Evolutionary conservation across 306 rosid genomes (phyloP), one percentile per base, ranked within the genome.

Genomic region (Ochetophila trinervis): DNA sequence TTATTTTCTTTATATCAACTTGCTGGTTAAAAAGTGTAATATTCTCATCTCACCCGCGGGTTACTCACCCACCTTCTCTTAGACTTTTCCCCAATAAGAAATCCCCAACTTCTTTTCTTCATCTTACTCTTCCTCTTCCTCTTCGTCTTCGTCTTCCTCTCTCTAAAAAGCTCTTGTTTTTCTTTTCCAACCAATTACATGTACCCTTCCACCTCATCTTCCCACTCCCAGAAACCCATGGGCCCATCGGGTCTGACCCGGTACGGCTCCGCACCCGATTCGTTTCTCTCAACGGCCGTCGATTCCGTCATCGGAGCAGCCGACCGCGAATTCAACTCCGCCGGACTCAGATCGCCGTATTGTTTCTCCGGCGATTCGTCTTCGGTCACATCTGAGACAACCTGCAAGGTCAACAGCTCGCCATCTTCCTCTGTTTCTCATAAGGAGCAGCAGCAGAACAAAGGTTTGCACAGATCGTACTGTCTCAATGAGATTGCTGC

Each of bases 401-500:
- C 75, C 47, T 68, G 75, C 68, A 69, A 75, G 54, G 79, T 69
- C 30, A 73, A 67, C 66, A 63, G 81, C 20, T 77, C 83, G 56
- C 24, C 57, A 42, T 50, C 54, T 7, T 14, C 4, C 54, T 50
- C 54, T 5, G 54, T 7, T 16, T 8, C 54, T 50, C 20, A 9
- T 12, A 40, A 40, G 10, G 45, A 40, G 45, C 45, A 8, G 13
- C 59, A 51, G 5, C 62, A 68, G 24, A 7, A 50, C 12, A 18
- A 58, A 18, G 57, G 72, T 12, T 50, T 84, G 69, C 68, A 64
- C 16, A 56, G 82, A 71, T 75, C 88, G 54, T 75, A 73, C 79
- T 84, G 85, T 14, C 22, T 77, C 68, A 47, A 71, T 8, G 81
- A 77, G 44, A 73, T 65, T 65, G 67, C 58, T 8, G 47, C 12